Base-by-base conservation (phyloP, 176 grass and related monocot species). In the Rhipidocladum racemiflorum region DNA sequence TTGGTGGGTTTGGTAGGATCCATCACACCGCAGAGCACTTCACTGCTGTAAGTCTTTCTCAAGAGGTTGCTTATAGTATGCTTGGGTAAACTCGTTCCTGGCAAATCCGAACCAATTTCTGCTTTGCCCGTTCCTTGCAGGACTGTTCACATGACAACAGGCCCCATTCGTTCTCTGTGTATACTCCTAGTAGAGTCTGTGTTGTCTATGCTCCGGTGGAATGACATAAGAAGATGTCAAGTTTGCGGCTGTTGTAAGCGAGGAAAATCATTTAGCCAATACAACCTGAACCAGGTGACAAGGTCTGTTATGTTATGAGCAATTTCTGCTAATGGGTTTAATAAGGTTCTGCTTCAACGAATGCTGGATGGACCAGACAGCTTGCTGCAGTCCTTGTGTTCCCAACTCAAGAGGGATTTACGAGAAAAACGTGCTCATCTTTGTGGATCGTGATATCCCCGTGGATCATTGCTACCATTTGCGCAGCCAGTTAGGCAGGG, bases 1-100 rank as follows among this genome's bases (percentile, higher is more conserved):
- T 95, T 77, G 96, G 96, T 65, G 96, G 96, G 80, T 99, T 95
- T 68, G 74, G 84, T 63, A 86, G 93, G 67, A 91, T 99, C 66
- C 82, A 95, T 93, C 93, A 95, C 38, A 74, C 18, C 1, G 89
- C 87, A 38, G 91, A 99, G 44, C 92, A 90, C 87, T 99, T 99
- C 81, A 87, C 83, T 44, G 50, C 34, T 39, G 96, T 99, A 91
- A 88, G 96, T 38, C 43, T 79, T 79, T 78, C 63, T 0, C 4
- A 51, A 15, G 23, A 50, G 60, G 23, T 24, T 68, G 17, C 39
- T 54, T 70, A 24, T 17, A 42, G 14, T 80, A 55, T 30, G 4
- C 23, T 34, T 51, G 20, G 77, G 32, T 70, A 64, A 71, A 39
- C n/a, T 85, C 42, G 24, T 59, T 60, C 7, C 62, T 74, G 55